phyloP scores from a whole-genome alignment of 2,329 filamentous ascomycete genomes.

The Zasmidium angulare region DNA sequence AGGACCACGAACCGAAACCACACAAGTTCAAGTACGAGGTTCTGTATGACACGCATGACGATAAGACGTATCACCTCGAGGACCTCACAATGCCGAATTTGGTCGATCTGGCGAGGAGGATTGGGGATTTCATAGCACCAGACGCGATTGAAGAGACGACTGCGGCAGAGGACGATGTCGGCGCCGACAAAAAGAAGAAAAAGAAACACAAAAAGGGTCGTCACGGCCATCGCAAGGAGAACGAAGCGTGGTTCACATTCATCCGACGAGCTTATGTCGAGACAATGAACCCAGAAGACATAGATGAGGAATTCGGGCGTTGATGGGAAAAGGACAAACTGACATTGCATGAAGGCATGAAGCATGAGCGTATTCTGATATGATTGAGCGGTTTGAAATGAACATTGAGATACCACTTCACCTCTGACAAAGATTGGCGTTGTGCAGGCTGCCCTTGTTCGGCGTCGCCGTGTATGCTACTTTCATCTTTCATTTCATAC shows the following conservation, averaged over 20 bases:
- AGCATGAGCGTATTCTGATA: background rate
- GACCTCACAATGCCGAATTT: constrained; percentile 85
- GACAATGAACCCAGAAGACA: constrained; percentile 65
- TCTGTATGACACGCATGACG: constrained; percentile 81
- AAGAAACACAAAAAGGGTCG: constrained; percentile 36
- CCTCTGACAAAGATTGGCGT: too few species aligned
- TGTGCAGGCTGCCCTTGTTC: too few species aligned
- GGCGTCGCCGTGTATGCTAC: background rate
- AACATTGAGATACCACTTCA: constrained; percentile 3
- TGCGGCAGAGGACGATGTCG: constrained; percentile 27
- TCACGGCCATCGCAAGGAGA: constrained; percentile 52
- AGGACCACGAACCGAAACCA: constrained; percentile 56
- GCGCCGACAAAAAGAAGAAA: constrained; percentile 34
- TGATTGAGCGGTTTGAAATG: background rate
- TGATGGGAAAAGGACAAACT: constrained; percentile 18
- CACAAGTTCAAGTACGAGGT: constrained; percentile 71
- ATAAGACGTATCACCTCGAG: constrained; percentile 70
- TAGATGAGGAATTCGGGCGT: constrained; percentile 47
- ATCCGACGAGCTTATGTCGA: constrained; percentile 76
- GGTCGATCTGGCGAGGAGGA: constrained; percentile 74
- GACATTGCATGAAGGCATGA: background rate
- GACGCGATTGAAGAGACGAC: constrained; percentile 30
- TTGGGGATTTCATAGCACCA: constrained; percentile 57
- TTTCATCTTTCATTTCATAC: background rate
- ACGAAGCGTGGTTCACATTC: constrained; percentile 75